Conservation (phyloP, 2,329 filamentous ascomycete genomes). For the Colletotrichum sp. region DNA sequence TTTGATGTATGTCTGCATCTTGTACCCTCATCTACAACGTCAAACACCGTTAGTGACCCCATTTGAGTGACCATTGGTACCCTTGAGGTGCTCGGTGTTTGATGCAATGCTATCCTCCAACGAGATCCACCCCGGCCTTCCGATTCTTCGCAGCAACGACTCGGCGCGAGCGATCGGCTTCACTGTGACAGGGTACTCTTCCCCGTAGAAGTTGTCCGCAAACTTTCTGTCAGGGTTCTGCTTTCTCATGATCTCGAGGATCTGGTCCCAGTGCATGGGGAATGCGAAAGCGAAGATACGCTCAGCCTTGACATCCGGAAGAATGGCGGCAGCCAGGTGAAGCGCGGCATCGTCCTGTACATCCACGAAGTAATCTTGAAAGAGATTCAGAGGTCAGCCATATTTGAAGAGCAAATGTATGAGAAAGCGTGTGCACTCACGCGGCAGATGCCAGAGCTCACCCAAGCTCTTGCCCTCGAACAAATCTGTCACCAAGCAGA, state of each 20-base stretch:
- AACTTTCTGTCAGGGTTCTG: conserved; percentile 22
- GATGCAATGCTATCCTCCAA: not conserved
- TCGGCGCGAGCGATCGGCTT: not conserved
- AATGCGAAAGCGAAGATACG: conserved; percentile 59
- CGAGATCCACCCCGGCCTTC: not conserved
- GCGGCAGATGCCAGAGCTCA: not conserved
- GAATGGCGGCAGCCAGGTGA: conserved; percentile 56
- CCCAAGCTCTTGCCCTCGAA: conserved; percentile 24
- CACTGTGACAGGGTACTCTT: not conserved
- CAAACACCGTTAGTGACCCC: not conserved
- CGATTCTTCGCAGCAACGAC: not conserved
- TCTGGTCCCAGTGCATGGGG: conserved; percentile 50
- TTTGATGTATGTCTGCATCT: not conserved
- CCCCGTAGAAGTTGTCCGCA: conserved; percentile 7
- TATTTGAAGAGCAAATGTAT: not conserved
- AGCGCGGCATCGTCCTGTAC: conserved; percentile 55
- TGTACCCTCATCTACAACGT: not conserved
- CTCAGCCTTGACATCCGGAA: conserved; percentile 49
- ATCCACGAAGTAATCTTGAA: conserved; percentile 49
- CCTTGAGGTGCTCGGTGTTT: not conserved
- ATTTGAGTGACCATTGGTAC: not conserved
- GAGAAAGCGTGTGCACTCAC: not conserved
- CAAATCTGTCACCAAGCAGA: conserved; percentile 19
- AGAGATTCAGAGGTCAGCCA: not conserved
- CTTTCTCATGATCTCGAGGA: conserved; percentile 33